Percentiles rank a stretch among this genome's conserved stretches.
Conservation (phyloP, 306 rosid species). For the Fragaria iinumae region DNA sequence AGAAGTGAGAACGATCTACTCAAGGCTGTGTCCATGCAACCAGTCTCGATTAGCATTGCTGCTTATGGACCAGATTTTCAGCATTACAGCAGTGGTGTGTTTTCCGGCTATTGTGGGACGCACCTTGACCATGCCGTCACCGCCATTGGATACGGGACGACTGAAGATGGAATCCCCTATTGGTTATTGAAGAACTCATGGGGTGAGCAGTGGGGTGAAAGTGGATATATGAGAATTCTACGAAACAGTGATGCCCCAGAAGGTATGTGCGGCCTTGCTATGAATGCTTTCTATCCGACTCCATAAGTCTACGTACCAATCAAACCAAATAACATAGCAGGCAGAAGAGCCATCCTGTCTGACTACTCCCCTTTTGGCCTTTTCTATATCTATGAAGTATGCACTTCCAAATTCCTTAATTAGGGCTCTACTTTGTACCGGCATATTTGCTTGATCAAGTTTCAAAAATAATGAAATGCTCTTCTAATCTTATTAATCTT, state of each 20-base stretch:
- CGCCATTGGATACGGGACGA: slow-evolving; percentile 24
- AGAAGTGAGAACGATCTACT: slow-evolving; percentile 14
- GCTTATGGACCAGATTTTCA: neutral
- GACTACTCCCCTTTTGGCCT: neutral
- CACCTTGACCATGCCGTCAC: slow-evolving; percentile 3
- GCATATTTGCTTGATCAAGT: neutral
- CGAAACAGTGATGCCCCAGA: neutral
- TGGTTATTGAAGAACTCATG: slow-evolving; percentile 36
- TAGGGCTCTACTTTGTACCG: neutral
- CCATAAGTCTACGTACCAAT: neutral
- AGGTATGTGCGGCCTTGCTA: neutral
- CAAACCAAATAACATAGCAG: neutral
- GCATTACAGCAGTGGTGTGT: slow-evolving; percentile 7
- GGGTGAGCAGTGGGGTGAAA: slow-evolving; percentile 31
- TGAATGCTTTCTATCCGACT: neutral
- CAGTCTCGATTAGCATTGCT: slow-evolving; percentile 1
- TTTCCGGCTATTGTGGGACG: neutral
- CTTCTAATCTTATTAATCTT: neutral
- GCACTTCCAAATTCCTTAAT: neutral
- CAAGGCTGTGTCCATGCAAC: slow-evolving; percentile 24
- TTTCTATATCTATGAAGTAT: neutral
- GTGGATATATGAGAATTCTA: slow-evolving; percentile 26
- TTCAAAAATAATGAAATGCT: neutral
- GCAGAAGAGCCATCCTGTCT: neutral
- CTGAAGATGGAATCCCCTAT: slow-evolving; percentile 10